Evolutionary conservation across 2,329 filamentous ascomycete species (phyloP), one percentile per base, ranked within the genome.

Genomic region (Colletotrichum musicola): DNA sequence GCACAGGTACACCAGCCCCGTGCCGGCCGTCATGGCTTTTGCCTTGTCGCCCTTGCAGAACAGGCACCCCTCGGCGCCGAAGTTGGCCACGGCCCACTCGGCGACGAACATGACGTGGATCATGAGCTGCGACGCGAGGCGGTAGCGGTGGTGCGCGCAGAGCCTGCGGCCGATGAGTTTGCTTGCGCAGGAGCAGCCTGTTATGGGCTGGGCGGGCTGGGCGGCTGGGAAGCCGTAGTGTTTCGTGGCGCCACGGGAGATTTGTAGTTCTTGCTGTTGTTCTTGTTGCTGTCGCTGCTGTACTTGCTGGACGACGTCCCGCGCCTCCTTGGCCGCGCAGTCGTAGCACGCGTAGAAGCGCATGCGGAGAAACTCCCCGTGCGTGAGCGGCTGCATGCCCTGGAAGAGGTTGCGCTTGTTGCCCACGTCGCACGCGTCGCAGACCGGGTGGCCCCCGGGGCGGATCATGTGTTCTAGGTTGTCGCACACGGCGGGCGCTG

Each of bases 151-250:
- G 18, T 73, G 71, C 35, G 50, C 71, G 73, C 82, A 83, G 5
- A 83, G 71, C 3, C 71, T 71, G 4, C 73, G 71, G 13, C 61
- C 71, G 16, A 81, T 56, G 2, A 83, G 60, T 66, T 82, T 83
- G 35, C 68, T 54, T 4, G 71, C 77, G 71, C 81, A 83, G 4
- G 71, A 38, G 70, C 81, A 83, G 1, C 81, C 81, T 10, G 80
- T 82, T 3, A 69, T 40, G 3, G 74, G 72, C 10, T 70, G 61
- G 2, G 35, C 14, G 10, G 68, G 62, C 1, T 25, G 22, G 3
- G 16, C 12, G 7, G 22, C 44, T 14, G 6, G 4, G 14, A 9
- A 57, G 69, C 70, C 62, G 9, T 50, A 53, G 30, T 20, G 30
- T 10, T 9, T 35, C 2, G 30, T 35, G 22, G 22, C 30, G 9